These are phyloP conservation scores for Paxillus rubicundulus DNA, from an alignment of 768 basidiomycete species.

Conservation along the genomic window DNA sequence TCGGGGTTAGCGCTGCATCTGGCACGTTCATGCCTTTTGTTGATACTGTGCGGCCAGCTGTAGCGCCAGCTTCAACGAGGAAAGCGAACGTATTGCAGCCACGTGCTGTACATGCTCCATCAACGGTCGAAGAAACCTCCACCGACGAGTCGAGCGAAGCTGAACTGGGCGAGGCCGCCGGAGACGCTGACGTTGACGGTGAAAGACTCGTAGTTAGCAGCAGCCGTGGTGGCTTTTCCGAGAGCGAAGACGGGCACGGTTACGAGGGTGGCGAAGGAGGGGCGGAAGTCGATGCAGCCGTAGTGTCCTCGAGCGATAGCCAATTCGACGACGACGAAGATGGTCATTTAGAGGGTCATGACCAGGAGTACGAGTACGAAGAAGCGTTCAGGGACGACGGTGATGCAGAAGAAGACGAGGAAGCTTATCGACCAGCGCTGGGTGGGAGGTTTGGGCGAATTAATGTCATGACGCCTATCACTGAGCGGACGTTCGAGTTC, in stretches of 20 bases:
- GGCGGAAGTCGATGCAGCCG: constrained; percentile 25
- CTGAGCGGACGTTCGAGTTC: constrained; percentile 89
- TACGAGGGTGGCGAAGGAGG: constrained; percentile 28
- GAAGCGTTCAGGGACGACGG: constrained; percentile 29
- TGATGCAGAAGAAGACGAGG: constrained; percentile 31
- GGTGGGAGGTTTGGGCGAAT: constrained; percentile 80
- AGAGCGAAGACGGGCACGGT: constrained; percentile 35
- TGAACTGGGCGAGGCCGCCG: constrained; percentile 16
- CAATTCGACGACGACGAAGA: constrained; percentile 33
- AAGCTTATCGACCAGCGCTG: constrained; percentile 43
- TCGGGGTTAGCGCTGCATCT: constrained; percentile 2
- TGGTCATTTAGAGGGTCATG: constrained; percentile 12
- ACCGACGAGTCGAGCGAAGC: constrained; percentile 35
- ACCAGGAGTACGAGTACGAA: constrained; percentile 19
- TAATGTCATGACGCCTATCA: constrained; percentile 96
- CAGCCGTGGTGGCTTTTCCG: constrained; percentile 31
- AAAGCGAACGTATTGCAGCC: constrained; percentile 19
- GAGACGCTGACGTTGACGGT: constrained; percentile 21
- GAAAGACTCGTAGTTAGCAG: constrained; percentile 24
- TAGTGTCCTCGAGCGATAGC: constrained; percentile 30
- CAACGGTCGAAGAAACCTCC: constrained; percentile 25
- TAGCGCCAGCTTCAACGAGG: constrained; percentile 19
- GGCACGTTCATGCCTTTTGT: constrained; percentile 40
- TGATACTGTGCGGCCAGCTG: constrained; percentile 19
- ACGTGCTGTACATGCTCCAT: constrained; percentile 14